Conservation (phyloP, 106 monocot species). For the Dendrobium catenatum region DNA sequence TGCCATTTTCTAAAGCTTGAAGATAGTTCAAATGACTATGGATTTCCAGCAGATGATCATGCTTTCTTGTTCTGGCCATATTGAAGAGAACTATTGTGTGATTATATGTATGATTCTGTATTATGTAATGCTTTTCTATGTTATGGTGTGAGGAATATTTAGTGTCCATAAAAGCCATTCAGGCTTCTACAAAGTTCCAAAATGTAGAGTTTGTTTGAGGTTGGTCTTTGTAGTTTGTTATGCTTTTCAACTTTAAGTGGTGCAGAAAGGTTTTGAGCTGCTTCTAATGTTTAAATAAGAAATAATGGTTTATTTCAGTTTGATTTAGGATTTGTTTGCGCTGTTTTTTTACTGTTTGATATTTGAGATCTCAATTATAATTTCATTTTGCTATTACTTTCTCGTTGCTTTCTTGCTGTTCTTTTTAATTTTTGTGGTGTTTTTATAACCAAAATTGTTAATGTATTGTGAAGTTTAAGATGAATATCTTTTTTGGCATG, state of each 20-base stretch:
- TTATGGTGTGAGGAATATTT: not conserved
- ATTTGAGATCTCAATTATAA: too few relatives aligned
- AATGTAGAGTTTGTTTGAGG: not conserved
- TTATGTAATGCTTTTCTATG: not conserved
- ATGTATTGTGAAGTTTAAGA: too few relatives aligned
- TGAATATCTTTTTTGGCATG: too few relatives aligned
- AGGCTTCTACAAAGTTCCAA: not conserved
- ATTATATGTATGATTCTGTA: not conserved
- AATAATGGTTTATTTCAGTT: not conserved
- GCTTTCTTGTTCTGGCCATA: constrained; percentile 34
- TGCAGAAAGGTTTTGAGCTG: not conserved
- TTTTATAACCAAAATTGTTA: too few relatives aligned
- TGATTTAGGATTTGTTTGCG: not conserved
- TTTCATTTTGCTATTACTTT: too few relatives aligned
- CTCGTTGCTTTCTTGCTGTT: too few relatives aligned
- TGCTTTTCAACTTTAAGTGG: not conserved
- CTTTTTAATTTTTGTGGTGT: too few relatives aligned
- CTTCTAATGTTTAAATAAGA: not conserved
- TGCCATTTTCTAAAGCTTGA: constrained; percentile 19
- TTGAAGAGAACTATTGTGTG: not conserved
- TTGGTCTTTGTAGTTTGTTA: not conserved
- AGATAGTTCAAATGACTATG: constrained; percentile 14
- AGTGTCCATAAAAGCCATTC: not conserved
- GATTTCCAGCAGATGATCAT: constrained; percentile 21
- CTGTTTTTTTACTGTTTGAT: too few relatives aligned